Evolutionary conservation across 148 eudicot species (phyloP).

Genomic region (Cornus controversa): DNA sequence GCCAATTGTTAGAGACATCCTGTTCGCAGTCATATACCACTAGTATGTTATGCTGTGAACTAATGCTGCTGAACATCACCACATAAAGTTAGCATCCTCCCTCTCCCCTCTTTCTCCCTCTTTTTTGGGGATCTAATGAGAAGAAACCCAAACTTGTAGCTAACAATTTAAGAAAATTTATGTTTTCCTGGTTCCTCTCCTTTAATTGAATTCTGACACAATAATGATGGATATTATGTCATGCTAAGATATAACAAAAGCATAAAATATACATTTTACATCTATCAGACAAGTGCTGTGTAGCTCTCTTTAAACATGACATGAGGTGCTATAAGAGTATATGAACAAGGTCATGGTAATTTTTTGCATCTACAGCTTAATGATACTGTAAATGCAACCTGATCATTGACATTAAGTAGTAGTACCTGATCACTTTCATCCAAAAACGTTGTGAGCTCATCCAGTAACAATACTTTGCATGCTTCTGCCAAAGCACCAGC

Average conservation of each 20-base stretch:
- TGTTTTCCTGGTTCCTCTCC: background rate
- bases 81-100: too few species aligned
- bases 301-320: background rate
- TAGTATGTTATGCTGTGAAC: too few species aligned
- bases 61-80: too few species aligned
- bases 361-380: background rate
- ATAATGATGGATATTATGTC: background rate
- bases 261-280: background rate
- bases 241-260: background rate
- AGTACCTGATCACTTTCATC: background rate
- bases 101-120: too few species aligned
- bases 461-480: constrained; percentile 51
- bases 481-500: constrained; percentile 97
- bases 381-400: background rate
- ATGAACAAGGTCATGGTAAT: background rate
- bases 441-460: background rate
- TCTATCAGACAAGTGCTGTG: background rate
- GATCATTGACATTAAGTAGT: background rate
- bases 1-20: too few species aligned
- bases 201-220: background rate
- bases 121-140: background rate
- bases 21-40: too few species aligned
- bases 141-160: background rate
- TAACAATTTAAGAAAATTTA: background rate
- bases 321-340: background rate